Percentiles rank a stretch among this genome's conserved stretches.
Evolutionary conservation across 169 alveolate genomes (phyloP).

Genomic region (Cryptosporidium parvum): DNA sequence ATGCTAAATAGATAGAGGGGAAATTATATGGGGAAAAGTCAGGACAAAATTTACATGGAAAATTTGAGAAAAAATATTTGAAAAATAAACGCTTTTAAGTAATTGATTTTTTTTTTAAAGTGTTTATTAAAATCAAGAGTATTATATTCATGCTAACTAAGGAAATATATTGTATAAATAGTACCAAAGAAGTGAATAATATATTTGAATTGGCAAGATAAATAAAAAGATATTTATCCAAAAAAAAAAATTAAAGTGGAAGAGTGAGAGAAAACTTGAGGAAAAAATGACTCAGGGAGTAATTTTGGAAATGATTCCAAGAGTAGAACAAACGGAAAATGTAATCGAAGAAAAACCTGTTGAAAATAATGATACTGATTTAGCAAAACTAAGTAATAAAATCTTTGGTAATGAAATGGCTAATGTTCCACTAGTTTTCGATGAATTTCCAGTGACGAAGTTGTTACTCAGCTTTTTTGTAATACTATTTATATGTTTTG

Average conservation of each 20-base stretch:
- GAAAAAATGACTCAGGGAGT: slow-evolving; percentile 4
- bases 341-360: not conserved
- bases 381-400: not conserved
- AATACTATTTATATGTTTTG: slow-evolving; percentile 37
- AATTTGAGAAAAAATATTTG: not conserved
- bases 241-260: not conserved
- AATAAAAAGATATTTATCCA: not conserved
- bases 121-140: not conserved
- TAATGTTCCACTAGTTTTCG: slow-evolving; percentile 28
- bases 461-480: slow-evolving; percentile 28
- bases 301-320: slow-evolving; percentile 4
- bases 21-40: slow-evolving; percentile 34
- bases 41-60: slow-evolving; percentile 9
- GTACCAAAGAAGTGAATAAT: not conserved
- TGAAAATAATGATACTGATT: not conserved
- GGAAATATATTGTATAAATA: not conserved
- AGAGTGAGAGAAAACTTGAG: not conserved
- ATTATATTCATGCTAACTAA: not conserved
- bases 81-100: not conserved
- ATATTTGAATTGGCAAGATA: not conserved
- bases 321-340: not conserved
- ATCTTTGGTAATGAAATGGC: slow-evolving; percentile 20
- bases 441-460: slow-evolving; percentile 27
- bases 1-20: slow-evolving; percentile 12
- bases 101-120: not conserved